Evolutionary conservation across 176 grass and related monocot species (phyloP).

Genomic region (Eremochloa ophiuroides): DNA sequence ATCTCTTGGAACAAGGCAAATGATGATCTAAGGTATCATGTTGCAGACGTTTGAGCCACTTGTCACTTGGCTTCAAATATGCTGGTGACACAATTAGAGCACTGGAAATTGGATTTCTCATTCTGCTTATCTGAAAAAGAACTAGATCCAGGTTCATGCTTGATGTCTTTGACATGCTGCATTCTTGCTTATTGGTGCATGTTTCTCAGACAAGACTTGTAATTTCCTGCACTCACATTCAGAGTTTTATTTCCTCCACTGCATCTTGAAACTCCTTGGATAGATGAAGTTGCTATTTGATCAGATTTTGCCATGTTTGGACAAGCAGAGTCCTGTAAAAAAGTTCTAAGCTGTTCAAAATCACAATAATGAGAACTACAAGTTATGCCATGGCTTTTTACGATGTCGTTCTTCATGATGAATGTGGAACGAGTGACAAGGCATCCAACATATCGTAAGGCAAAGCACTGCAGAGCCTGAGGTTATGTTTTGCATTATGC

Average conservation of each 20-base stretch:
- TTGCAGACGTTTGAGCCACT: slow-evolving; percentile 68
- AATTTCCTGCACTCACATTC: slow-evolving; percentile 2
- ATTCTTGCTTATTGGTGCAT: slow-evolving; percentile 19
- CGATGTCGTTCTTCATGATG: not conserved
- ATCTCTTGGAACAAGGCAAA: slow-evolving; percentile 34
- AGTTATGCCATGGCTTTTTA: not conserved
- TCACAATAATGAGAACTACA: not conserved
- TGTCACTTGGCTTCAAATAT: slow-evolving; percentile 31
- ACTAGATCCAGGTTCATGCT: slow-evolving; percentile 46
- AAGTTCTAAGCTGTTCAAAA: slow-evolving; percentile 7
- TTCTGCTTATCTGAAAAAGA: slow-evolving; percentile 43
- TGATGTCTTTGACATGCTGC: slow-evolving; percentile 34
- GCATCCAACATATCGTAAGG: not conserved
- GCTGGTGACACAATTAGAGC: slow-evolving; percentile 19
- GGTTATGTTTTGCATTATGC: not conserved
- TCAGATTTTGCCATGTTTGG: slow-evolving; percentile 22
- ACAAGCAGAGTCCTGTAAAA: slow-evolving; percentile 18
- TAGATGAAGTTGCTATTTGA: slow-evolving; percentile 13
- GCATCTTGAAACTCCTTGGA: slow-evolving; percentile 16
- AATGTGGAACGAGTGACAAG: not conserved
- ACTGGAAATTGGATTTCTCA: slow-evolving; percentile 44
- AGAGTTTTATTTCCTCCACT: slow-evolving; percentile 32
- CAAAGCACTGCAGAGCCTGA: not conserved
- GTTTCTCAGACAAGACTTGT: slow-evolving; percentile 24
- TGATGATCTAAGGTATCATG: slow-evolving; percentile 28